Percentiles rank a stretch among this genome's conserved stretches.
Conservation (phyloP, 345 rosid genomes). For the Pistacia integerrima region DNA sequence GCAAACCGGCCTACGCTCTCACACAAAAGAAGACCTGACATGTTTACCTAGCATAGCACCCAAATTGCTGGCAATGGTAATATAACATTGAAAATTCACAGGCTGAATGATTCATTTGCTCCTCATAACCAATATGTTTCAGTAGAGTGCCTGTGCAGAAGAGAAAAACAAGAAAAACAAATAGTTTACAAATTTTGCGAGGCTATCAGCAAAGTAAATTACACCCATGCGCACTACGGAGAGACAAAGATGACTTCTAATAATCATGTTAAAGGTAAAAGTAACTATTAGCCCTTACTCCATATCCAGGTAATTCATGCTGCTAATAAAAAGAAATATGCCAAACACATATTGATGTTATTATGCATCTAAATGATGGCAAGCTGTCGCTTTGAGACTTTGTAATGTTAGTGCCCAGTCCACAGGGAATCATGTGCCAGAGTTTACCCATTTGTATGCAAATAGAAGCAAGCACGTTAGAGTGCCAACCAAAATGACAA, state of each 20-base stretch:
- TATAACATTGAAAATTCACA: slow-evolving; percentile 50
- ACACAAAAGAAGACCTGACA: slow-evolving; percentile 9
- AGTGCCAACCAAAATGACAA: not conserved
- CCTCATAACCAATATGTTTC: slow-evolving; percentile 55
- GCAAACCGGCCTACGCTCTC: not conserved
- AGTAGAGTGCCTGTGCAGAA: slow-evolving; percentile 51
- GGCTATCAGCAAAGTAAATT: slow-evolving; percentile 3
- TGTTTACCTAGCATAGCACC: slow-evolving; percentile 51
- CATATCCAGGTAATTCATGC: not conserved
- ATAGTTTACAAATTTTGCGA: not conserved
- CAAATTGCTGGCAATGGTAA: slow-evolving; percentile 70
- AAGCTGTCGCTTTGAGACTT: not conserved
- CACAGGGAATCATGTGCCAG: not conserved
- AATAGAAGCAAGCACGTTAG: not conserved
- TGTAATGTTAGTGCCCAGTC: not conserved
- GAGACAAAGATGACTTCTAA: not conserved
- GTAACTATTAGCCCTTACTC: not conserved
- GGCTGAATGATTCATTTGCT: slow-evolving; percentile 26
- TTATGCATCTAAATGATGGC: not conserved
- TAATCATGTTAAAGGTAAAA: not conserved
- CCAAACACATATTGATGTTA: not conserved
- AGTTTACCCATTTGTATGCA: not conserved
- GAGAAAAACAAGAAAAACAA: not conserved
- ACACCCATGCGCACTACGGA: not conserved
- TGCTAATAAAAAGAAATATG: not conserved